phyloP scores from a whole-genome alignment of 2,329 filamentous ascomycete species.

The Tolypocladium guangdongense region DNA sequence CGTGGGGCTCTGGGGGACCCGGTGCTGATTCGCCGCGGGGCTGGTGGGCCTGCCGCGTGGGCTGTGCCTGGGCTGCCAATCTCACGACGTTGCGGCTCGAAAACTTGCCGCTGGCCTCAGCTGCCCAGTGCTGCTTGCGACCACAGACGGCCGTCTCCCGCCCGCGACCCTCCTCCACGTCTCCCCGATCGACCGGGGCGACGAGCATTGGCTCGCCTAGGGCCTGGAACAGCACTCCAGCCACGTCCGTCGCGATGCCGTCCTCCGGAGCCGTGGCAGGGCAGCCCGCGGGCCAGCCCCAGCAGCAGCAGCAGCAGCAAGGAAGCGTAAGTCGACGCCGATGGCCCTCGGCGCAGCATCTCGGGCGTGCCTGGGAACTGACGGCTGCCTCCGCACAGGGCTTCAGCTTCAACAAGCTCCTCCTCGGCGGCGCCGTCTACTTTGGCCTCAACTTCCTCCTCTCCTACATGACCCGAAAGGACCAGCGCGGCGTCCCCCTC shows the following conservation, averaged over 20 bases:
- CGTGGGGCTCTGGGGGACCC: neutral
- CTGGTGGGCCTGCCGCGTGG: neutral
- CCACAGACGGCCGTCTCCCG: neutral
- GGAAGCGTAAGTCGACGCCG: slow-evolving; percentile 13
- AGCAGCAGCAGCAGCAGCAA: slow-evolving; percentile 10
- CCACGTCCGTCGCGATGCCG: slow-evolving; percentile 10
- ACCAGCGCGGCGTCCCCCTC: slow-evolving; percentile 34
- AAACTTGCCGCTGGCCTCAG: neutral
- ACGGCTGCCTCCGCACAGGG: slow-evolving; percentile 10
- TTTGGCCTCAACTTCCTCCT: slow-evolving; percentile 48
- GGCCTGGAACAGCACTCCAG: neutral
- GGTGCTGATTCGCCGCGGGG: neutral
- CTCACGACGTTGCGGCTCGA: neutral
- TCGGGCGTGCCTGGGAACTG: neutral
- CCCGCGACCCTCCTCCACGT: neutral
- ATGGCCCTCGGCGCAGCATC: neutral
- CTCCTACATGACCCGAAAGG: slow-evolving; percentile 39
- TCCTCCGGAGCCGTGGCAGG: slow-evolving; percentile 11
- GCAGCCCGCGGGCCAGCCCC: slow-evolving; percentile 11
- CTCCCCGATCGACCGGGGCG: neutral
- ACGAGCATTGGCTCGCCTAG: neutral
- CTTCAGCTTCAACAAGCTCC: slow-evolving; percentile 32
- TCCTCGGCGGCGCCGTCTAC: slow-evolving; percentile 44
- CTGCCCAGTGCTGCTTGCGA: neutral
- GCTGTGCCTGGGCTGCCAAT: neutral